Conservation (phyloP, 2,329 filamentous ascomycete genomes). For the Gaeumannomyces tritici region DNA sequence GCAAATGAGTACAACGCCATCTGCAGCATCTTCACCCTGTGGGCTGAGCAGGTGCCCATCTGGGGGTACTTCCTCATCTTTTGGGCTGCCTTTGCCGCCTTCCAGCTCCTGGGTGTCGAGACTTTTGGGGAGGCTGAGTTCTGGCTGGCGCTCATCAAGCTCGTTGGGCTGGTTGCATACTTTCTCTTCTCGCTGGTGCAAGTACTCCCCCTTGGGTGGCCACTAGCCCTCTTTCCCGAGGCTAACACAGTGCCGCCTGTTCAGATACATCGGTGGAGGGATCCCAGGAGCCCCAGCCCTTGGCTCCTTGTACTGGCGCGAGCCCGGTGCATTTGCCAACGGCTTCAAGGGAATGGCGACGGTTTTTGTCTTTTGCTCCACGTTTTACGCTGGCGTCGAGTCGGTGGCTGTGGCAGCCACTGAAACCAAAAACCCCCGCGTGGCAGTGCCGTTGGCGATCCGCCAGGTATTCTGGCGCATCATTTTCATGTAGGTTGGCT, state of each 20-base stretch:
- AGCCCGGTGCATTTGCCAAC: conserved; percentile 61
- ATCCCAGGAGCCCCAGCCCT: conserved; percentile 49
- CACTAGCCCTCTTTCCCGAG: neutral
- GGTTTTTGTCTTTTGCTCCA: conserved; percentile 62
- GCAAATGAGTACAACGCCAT: conserved; percentile 65
- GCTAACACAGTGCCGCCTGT: neutral
- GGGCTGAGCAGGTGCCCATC: conserved; percentile 49
- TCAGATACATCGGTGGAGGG: conserved; percentile 56
- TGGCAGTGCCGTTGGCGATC: conserved; percentile 47
- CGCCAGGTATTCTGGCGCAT: conserved; percentile 54
- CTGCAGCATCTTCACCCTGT: conserved; percentile 55
- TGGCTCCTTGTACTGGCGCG: conserved; percentile 63
- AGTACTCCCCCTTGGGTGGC: conserved; percentile 1
- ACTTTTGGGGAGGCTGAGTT: conserved; percentile 74
- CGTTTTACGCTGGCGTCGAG: conserved; percentile 60
- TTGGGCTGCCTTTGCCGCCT: conserved; percentile 56
- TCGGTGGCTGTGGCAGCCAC: conserved; percentile 54
- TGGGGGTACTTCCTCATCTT: conserved; percentile 68
- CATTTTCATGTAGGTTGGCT: conserved; percentile 32
- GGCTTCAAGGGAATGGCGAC: conserved; percentile 56
- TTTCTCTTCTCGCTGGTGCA: conserved; percentile 63
- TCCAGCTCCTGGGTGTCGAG: conserved; percentile 64
- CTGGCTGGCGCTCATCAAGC: conserved; percentile 66
- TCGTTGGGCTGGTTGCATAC: conserved; percentile 59
- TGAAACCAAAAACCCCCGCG: conserved; percentile 47